Evolutionary conservation across 176 grass and related monocot genomes (phyloP).

Genomic region (Zea luxurians): DNA sequence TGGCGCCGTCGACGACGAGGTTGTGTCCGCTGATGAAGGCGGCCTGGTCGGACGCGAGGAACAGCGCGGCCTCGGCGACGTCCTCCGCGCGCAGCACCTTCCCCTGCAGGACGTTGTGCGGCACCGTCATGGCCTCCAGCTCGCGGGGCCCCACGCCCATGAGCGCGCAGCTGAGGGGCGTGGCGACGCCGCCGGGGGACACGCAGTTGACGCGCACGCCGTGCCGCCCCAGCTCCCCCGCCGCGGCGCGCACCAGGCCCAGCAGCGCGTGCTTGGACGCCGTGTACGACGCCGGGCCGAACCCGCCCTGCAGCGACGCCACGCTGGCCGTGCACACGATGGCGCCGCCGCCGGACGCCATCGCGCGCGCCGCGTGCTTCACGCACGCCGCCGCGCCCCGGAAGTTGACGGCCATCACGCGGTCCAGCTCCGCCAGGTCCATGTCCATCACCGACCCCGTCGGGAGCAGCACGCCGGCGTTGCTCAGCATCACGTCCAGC

Average conservation of each 20-base stretch:
- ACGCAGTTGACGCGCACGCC: conserved; percentile 81
- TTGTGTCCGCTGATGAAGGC: conserved; percentile 73
- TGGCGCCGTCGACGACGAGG: conserved; percentile 73
- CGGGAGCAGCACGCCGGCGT: conserved; percentile 63
- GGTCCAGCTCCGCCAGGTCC: conserved; percentile 55
- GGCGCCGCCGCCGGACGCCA: conserved; percentile 47
- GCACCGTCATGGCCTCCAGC: conserved; percentile 46
- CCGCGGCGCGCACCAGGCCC: conserved; percentile 65
- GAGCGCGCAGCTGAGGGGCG: conserved; percentile 49
- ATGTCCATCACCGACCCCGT: conserved; percentile 49
- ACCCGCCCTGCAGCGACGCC: conserved; percentile 53
- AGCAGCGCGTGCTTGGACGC: conserved; percentile 82
- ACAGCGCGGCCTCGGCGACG: conserved; percentile 64
- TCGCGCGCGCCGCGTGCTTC: conserved; percentile 74
- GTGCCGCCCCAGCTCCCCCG: conserved; percentile 59
- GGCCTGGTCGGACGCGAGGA: conserved; percentile 72
- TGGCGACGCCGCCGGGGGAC: conserved; percentile 71
- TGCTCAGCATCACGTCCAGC: conserved; percentile 81
- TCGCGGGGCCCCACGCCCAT: conserved; percentile 21
- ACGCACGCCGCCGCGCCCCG: conserved; percentile 53
- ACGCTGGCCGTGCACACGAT: conserved; percentile 82
- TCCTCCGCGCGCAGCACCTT: conserved; percentile 50
- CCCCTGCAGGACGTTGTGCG: conserved; percentile 46
- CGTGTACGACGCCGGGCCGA: conserved; percentile 64
- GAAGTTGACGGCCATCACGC: conserved; percentile 78